Evolutionary conservation across 805 yeast genomes (phyloP), one percentile per base, ranked within the genome.

Genomic region (Teunomyces cretensis): DNA sequence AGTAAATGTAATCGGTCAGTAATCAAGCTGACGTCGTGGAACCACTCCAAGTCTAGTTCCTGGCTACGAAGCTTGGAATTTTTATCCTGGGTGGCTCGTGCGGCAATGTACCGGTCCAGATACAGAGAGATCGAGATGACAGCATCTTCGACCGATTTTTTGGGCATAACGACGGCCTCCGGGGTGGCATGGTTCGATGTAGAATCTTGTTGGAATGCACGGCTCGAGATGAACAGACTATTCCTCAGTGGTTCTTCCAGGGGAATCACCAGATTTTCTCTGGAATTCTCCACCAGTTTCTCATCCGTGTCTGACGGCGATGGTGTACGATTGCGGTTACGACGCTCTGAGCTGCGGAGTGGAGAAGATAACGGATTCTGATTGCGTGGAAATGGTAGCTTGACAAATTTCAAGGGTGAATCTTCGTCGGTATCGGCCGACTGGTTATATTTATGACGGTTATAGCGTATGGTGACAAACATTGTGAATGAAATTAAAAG

Each of bases 1-100:
- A 68, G 53, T 16, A 63, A 50, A 39, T 56, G 58, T 19, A 67
- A 47, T 38, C 67, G 44, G 32, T 62, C 62, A 41, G 61, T 50
- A 4, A 67, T 60, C 33, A 50, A 48, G 37, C 51, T 49, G 7
- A 60, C 46, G 49, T 61, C 56, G 12, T 49, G 42, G 39, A 51
- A 35, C 72, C 72, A 67, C 12, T 47, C 52, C 38, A 35, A 35
- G 15, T 35, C 38, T 24, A 35, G 38, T n/a, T 35, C 38, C 14
- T n/a, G 24, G 41, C 39, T 39, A 14, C 26, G 44, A 14, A 30
- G 13, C 9, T 19, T 33, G 19, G 42, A 41, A 12, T 39, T 15
- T 12, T 40, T 17, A 6, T 36, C 40, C 31, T 15, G 24, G 11
- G 16, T 31, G 22, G 27, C 17, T 11, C 33, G 17, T 6, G 41